Conservation (phyloP, 1,139 yeast genomes). For the Cylindricascospora bacillispora region DNA sequence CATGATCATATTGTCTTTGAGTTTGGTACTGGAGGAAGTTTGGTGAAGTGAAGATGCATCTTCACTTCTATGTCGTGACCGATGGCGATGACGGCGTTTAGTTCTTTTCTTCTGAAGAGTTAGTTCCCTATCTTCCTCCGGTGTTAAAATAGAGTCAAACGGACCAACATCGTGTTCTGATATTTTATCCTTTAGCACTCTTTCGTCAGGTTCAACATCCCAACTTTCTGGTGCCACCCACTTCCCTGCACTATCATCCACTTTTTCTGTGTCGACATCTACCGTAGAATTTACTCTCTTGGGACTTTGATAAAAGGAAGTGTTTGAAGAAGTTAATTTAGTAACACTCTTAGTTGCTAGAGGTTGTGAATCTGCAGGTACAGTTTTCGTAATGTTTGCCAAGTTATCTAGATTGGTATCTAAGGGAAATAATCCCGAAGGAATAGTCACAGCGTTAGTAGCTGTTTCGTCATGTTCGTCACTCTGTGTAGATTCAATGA, state of each 20-base stretch:
- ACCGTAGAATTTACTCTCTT: slow-evolving; percentile 17
- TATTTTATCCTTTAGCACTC: slow-evolving; percentile 6
- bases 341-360: background rate
- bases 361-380: slow-evolving; percentile 1
- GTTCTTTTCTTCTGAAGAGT: too few species aligned
- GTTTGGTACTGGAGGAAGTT: too few species aligned
- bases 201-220: slow-evolving; percentile 44
- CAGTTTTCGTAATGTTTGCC: slow-evolving; percentile 20
- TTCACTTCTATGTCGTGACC: too few species aligned
- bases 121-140: slow-evolving; percentile 3
- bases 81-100: too few species aligned
- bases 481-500: background rate
- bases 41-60: too few species aligned
- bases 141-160: slow-evolving; percentile 2
- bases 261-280: too few species aligned
- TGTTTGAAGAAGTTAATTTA: slow-evolving; percentile 3
- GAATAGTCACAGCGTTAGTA: background rate
- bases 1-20: too few species aligned
- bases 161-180: slow-evolving; percentile 2
- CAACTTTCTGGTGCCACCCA: slow-evolving; percentile 74
- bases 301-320: slow-evolving; percentile 20
- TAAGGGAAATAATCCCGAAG: slow-evolving; percentile 11
- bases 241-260: slow-evolving; percentile 6
- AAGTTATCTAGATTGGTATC: slow-evolving; percentile 23
- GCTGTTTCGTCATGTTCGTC: background rate